Base-by-base conservation (phyloP, 306 rosid genomes). In the Myrica gale region DNA sequence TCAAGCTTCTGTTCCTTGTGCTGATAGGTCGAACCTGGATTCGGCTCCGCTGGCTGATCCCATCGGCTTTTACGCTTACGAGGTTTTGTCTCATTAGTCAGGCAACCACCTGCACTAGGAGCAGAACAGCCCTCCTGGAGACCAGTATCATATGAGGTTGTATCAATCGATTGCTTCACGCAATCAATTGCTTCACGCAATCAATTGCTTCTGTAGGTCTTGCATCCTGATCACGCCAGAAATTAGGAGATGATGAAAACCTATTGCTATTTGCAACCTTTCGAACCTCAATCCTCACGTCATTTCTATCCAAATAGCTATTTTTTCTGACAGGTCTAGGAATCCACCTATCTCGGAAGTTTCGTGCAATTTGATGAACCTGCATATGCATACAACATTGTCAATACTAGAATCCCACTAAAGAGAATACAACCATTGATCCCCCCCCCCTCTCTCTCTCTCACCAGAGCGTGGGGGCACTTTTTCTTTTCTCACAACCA, bases 291-390 rank as follows among this genome's bases (percentile, higher is more conserved):
- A 72, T 56, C 84, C 87, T 88, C 52, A 81, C 78, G 52, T 85
- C 97, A 72, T 84, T 96, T 85, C 92, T 83, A 85, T 92, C 97
- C 72, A 74, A 56, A 73, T 83, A 83, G 76, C 82, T 58, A 76
- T 72, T 85, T 78, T 85, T 96, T 86, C 96, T 85, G 50, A 72
- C 41, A 57, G 74, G 79, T 78, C 87, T 89, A 9, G 86, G 97
- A 84, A 92, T 87, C 98, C 98, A 92, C 86, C 85, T 96, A 75
- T 96, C 97, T 72, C 99, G 90, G 73, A 96, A 96, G 84, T 84
- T 92, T 69, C 99, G 90, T 57, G 98, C 99, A 82, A 92, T 92
- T 86, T 92, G 97, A 88, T 96, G 99, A 69, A 92, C 99, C 99
- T 96, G 84, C 43, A 86, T 52, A 61, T 42, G 74, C 80, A 82